Evolutionary conservation across 306 rosid species (phyloP).

Genomic region (Glycine latifolia): DNA sequence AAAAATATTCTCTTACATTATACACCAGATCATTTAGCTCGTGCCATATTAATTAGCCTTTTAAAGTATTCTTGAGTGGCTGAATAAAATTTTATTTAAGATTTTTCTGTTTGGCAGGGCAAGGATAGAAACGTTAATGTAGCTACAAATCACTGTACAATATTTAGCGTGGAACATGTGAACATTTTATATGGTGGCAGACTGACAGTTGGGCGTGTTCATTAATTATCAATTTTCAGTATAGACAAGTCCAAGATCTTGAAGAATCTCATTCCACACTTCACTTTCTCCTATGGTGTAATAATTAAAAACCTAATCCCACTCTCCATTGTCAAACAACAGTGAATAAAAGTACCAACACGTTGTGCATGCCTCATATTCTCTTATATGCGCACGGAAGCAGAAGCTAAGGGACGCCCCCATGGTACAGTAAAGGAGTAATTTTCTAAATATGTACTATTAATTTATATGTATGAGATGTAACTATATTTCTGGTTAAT

Average conservation of each 20-base stretch:
- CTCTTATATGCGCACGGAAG: too few species aligned
- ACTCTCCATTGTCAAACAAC: conserved; percentile 6
- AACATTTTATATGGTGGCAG: neutral
- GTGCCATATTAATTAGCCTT: neutral
- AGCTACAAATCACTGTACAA: too few species aligned
- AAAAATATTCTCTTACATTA: conserved; percentile 1
- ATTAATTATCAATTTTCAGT: neutral
- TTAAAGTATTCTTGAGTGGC: neutral
- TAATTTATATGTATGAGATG: too few species aligned
- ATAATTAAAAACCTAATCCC: neutral
- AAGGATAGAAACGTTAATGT: too few species aligned
- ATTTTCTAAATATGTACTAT: too few species aligned
- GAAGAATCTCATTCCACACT: conserved; percentile 8
- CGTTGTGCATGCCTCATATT: too few species aligned
- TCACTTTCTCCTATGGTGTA: too few species aligned
- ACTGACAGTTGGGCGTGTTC: neutral
- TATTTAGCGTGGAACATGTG: too few species aligned
- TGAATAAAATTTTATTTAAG: neutral
- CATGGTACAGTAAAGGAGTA: too few species aligned
- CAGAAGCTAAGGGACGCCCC: too few species aligned
- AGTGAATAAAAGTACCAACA: neutral
- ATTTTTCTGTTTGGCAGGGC: too few species aligned
- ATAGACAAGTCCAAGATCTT: conserved; percentile 2
- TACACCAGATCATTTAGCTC: neutral
- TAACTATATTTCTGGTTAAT: too few species aligned